Conservation (phyloP, 306 rosid species). For the Fragaria ananassa region DNA sequence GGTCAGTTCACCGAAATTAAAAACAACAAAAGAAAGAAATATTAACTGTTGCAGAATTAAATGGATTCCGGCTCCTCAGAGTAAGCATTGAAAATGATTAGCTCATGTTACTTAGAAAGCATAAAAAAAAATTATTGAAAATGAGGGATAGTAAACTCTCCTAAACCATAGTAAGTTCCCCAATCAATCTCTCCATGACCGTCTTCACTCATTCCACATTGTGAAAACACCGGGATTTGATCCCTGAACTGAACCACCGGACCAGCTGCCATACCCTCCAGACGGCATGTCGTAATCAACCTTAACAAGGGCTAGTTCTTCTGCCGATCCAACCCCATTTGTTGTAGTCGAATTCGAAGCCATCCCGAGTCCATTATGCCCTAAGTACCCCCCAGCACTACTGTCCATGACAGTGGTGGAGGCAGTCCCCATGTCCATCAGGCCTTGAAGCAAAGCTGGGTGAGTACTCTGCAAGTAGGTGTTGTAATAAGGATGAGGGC, state of each 20-base stretch:
- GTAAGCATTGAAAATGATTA: slow-evolving; percentile 26
- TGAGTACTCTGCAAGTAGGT: slow-evolving; percentile 53
- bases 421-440: slow-evolving; percentile 53
- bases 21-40: not conserved
- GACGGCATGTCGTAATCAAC: slow-evolving; percentile 75
- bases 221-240: slow-evolving; percentile 55
- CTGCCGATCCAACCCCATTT: slow-evolving; percentile 34
- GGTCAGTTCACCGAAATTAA: slow-evolving; percentile 7
- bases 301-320: slow-evolving; percentile 65
- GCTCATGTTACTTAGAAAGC: slow-evolving; percentile 17
- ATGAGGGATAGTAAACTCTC: slow-evolving; percentile 21
- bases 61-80: slow-evolving; percentile 10
- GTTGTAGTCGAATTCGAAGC: slow-evolving; percentile 34
- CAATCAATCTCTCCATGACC: not conserved
- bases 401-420: slow-evolving; percentile 46
- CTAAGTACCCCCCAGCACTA: slow-evolving; percentile 36
- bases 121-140: not conserved
- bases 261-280: slow-evolving; percentile 66
- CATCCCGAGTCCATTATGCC: slow-evolving; percentile 42
- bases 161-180: slow-evolving; percentile 13
- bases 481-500: slow-evolving; percentile 45
- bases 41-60: not conserved
- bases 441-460: slow-evolving; percentile 74
- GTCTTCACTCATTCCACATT: slow-evolving; percentile 70
- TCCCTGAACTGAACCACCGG: slow-evolving; percentile 51